Evolutionary conservation across 371 early-diverging fungal genomes (phyloP).

Genomic region (Mucor sp.): DNA sequence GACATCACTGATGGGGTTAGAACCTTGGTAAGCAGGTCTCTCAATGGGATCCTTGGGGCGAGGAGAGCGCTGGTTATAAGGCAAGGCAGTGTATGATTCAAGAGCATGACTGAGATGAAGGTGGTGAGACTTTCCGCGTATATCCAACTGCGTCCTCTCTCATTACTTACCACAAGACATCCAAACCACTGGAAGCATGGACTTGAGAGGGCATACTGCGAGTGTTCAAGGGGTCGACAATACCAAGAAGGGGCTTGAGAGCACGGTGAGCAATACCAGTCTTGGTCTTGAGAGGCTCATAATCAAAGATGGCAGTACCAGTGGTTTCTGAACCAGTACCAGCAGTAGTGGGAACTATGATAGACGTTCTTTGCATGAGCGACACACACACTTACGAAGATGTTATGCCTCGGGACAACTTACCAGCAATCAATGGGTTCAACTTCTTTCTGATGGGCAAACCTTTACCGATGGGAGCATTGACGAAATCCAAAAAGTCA

Average conservation of each 20-base stretch:
- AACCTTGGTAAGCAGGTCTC: slow-evolving; percentile 91
- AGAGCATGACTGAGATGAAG: slow-evolving; percentile 67
- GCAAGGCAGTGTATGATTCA: slow-evolving; percentile 91
- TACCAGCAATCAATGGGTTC: slow-evolving; percentile 82
- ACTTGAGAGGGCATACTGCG: slow-evolving; percentile 85
- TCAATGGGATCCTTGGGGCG: slow-evolving; percentile 82
- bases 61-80: slow-evolving; percentile 79
- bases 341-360: slow-evolving; percentile 79
- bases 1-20: slow-evolving; percentile 90
- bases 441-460: slow-evolving; percentile 71
- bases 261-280: slow-evolving; percentile 91
- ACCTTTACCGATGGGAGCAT: slow-evolving; percentile 92
- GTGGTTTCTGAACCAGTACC: slow-evolving; percentile 94
- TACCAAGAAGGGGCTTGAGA: slow-evolving; percentile 84
- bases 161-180: slow-evolving; percentile 72
- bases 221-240: slow-evolving; percentile 90
- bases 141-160: neutral
- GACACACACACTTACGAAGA: neutral
- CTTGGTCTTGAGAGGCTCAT: slow-evolving; percentile 82
- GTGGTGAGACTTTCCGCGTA: neutral
- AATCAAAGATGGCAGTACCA: slow-evolving; percentile 90
- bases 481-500: slow-evolving; percentile 90
- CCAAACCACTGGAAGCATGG: slow-evolving; percentile 84
- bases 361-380: neutral
- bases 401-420: neutral